Conservation (phyloP, 73 alveolate species). For the Paramecium pentaurelia region DNA sequence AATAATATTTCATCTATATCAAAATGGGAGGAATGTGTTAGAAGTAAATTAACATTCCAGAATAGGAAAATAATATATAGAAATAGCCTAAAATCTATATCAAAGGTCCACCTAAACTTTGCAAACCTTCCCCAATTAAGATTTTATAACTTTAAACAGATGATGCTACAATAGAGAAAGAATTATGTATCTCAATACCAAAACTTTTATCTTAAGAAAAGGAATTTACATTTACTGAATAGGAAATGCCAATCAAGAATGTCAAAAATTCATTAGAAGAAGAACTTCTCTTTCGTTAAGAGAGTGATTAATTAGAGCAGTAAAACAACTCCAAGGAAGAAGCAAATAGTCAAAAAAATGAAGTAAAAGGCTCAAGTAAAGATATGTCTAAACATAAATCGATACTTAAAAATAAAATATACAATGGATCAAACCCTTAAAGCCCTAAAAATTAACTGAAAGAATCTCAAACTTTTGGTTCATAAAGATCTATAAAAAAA, state of each 20-base stretch:
- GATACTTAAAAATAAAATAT: background rate
- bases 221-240: background rate
- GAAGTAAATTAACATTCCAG: background rate
- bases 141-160: background rate
- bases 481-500: slow-evolving; percentile 39
- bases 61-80: background rate
- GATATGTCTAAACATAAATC: background rate
- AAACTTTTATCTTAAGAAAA: background rate
- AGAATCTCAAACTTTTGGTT: background rate
- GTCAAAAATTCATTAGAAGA: background rate
- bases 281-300: background rate
- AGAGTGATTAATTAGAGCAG: slow-evolving; percentile 13
- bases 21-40: background rate
- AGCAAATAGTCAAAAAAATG: background rate
- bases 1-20: background rate
- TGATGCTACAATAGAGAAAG: background rate
- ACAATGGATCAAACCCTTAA: background rate
- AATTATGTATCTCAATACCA: background rate
- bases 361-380: background rate
- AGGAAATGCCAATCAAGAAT: background rate
- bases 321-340: background rate
- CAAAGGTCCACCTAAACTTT: background rate
- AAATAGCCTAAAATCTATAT: background rate
- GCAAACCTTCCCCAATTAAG: background rate
- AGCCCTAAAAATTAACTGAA: background rate